Evolutionary conservation across 768 basidiomycete genomes (phyloP).

Genomic region (Leccinum broughii): DNA sequence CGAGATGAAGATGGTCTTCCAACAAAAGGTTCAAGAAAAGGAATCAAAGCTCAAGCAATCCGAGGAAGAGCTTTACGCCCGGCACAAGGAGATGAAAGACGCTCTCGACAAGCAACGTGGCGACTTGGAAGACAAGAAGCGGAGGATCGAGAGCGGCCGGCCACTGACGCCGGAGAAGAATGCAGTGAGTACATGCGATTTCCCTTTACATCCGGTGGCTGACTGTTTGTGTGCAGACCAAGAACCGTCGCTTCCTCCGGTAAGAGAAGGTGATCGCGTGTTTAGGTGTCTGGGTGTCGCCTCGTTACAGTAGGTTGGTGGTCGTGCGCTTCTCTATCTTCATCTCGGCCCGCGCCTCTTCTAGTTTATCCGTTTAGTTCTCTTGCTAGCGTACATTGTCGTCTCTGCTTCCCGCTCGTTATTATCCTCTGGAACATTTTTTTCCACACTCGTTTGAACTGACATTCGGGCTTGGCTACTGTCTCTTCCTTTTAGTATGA

Average conservation of each 20-base stretch:
- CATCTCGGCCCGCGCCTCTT: constrained; percentile 35
- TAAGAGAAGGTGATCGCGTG: constrained; percentile 19
- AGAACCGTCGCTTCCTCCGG: constrained; percentile 39
- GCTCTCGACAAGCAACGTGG: constrained; percentile 93
- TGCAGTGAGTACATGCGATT: constrained; percentile 52
- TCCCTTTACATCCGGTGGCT: constrained; percentile 7
- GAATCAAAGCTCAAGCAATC: constrained; percentile 98
- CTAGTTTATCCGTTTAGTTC: constrained; percentile 38
- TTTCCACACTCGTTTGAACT: constrained; percentile 56
- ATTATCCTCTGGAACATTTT: constrained; percentile 42
- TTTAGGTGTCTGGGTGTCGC: constrained; percentile 23
- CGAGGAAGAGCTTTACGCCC: constrained; percentile 97
- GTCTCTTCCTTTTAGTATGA: constrained; percentile 50
- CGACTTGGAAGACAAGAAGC: constrained; percentile 98
- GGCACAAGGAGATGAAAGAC: constrained; percentile 99
- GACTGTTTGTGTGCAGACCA: constrained; percentile 28
- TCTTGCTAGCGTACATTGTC: constrained; percentile 46
- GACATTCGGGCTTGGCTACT: constrained; percentile 53
- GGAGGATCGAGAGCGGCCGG: constrained; percentile 90
- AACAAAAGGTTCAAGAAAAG: constrained; percentile 99
- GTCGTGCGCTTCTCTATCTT: constrained; percentile 28
- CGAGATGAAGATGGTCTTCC: constrained; percentile 99
- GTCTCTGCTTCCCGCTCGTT: constrained; percentile 34
- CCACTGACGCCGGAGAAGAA: constrained; percentile 95
- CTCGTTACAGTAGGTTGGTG: constrained; percentile 32